These are phyloP conservation scores for Astraeus odoratus DNA, from an alignment of 768 basidiomycete genomes.

Conservation along the genomic window DNA sequence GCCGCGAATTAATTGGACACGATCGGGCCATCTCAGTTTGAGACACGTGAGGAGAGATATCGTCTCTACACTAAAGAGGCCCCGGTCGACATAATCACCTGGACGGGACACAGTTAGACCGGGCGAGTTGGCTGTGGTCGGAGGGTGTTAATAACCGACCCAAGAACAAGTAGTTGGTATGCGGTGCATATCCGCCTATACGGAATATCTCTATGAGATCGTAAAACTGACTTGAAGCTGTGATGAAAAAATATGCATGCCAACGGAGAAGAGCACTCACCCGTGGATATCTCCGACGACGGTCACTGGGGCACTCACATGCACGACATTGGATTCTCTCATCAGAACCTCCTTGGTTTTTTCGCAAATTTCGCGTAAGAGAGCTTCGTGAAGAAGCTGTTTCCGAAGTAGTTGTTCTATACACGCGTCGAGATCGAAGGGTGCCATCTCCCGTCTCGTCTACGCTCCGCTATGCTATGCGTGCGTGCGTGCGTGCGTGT, in stretches of 20 bases:
- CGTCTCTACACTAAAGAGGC: conserved; percentile 96
- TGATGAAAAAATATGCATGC: conserved; percentile 27
- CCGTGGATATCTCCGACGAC: conserved; percentile 99
- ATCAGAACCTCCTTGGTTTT: conserved; percentile 99
- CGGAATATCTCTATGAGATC: conserved; percentile 98
- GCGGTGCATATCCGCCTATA: conserved; percentile 93
- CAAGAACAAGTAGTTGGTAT: conserved; percentile 97
- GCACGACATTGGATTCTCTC: conserved; percentile 98
- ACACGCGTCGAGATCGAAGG: conserved; percentile 96
- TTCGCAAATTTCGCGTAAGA: conserved; percentile 97
- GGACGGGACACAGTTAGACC: conserved; percentile 7
- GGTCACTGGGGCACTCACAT: conserved; percentile 93
- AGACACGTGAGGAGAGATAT: conserved; percentile 95
- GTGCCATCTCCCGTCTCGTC: conserved; percentile 21
- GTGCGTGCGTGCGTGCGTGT: no score
- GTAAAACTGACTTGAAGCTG: conserved; percentile 85
- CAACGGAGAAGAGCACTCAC: conserved; percentile 44
- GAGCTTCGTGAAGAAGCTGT: conserved; percentile 90
- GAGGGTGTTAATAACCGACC: conserved; percentile 44
- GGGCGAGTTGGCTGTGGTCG: not conserved
- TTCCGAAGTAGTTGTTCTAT: conserved; percentile 86
- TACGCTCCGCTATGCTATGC: not conserved
- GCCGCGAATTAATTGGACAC: conserved; percentile 93
- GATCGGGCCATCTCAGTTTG: conserved; percentile 93
- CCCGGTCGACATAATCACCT: conserved; percentile 99